Percentiles rank a stretch among this genome's conserved stretches.
These are phyloP conservation scores for Pythium grandisporangium DNA, from an alignment of 352 stramenopile species.

Conservation along the genomic window DNA sequence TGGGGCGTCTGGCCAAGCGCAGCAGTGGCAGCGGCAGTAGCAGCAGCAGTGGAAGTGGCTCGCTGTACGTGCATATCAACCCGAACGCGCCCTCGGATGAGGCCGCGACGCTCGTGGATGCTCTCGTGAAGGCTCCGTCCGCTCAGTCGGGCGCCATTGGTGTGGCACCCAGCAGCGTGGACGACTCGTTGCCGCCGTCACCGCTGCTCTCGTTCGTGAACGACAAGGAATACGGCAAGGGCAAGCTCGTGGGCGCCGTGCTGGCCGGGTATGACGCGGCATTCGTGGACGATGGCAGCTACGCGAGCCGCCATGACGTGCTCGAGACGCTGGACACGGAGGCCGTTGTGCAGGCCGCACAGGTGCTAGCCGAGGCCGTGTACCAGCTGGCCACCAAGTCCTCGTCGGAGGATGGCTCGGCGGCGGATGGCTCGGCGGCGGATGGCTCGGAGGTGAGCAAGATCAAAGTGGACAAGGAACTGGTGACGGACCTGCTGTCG, in stretches of 20 bases:
- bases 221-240: conserved; percentile 47
- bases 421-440: too few relatives aligned
- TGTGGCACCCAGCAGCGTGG: conserved; percentile 24
- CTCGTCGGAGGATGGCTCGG: conserved; percentile 22
- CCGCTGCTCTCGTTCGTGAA: conserved; percentile 73
- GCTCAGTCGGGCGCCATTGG: conserved; percentile 17
- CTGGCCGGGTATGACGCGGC: conserved; percentile 54
- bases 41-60: too few relatives aligned
- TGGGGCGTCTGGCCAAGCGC: conserved; percentile 39
- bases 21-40: too few relatives aligned
- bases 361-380: conserved; percentile 65
- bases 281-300: conserved; percentile 35
- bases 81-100: conserved; percentile 26
- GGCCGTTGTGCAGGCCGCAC: conserved; percentile 45
- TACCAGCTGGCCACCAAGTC: conserved; percentile 53
- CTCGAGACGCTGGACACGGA: conserved; percentile 32
- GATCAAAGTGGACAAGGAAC: conserved; percentile 36
- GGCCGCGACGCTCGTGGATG: conserved; percentile 30
- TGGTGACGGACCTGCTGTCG: conserved; percentile 43
- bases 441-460: conserved; percentile 8
- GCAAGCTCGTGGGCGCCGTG: conserved; percentile 49
- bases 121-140: conserved; percentile 38
- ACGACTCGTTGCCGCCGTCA: conserved; percentile 40
- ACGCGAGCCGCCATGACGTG: conserved; percentile 65
- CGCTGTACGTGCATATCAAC: conserved; percentile 69